phyloP scores from a whole-genome alignment of 2,329 filamentous ascomycete species.

The Chalaropsis ovoidea region DNA sequence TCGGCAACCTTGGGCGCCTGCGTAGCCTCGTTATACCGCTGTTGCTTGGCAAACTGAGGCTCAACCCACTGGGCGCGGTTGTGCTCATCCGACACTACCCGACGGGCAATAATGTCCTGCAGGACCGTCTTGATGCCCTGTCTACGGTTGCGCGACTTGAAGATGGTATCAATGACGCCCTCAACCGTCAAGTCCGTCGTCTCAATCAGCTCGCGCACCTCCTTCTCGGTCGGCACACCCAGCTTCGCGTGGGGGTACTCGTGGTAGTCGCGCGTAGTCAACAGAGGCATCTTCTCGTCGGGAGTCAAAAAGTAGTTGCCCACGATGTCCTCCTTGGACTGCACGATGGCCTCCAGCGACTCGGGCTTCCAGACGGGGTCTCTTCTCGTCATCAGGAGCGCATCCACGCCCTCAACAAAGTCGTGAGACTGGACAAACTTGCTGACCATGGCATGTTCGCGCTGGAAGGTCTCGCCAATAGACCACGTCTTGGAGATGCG shows the following conservation, averaged over 20 bases:
- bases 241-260: constrained; percentile 64
- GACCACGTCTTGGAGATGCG: constrained; percentile 63
- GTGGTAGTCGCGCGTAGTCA: constrained; percentile 53
- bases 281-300: constrained; percentile 37
- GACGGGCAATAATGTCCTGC: constrained; percentile 55
- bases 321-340: constrained; percentile 40
- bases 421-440: constrained; percentile 87
- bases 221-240: constrained; percentile 61
- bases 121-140: constrained; percentile 61
- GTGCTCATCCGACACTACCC: constrained; percentile 41
- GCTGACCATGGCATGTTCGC: constrained; percentile 72
- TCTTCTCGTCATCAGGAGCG: constrained; percentile 4
- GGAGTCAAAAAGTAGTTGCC: constrained; percentile 56
- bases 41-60: background rate
- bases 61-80: constrained; percentile 37
- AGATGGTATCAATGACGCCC: constrained; percentile 54
- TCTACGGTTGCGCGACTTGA: constrained; percentile 50
- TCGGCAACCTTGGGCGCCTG: background rate
- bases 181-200: constrained; percentile 37
- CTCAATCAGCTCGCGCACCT: constrained; percentile 42
- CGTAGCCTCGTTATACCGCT: background rate
- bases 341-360: constrained; percentile 56
- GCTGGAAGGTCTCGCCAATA: constrained; percentile 74
- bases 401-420: constrained; percentile 78
- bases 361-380: constrained; percentile 68